A percentile compares a stretch with the other conserved stretches of the same genome.
These are phyloP conservation scores for Cyclotella sp. DNA, from an alignment of 108 stramenopile genomes.

Conservation along the genomic window DNA sequence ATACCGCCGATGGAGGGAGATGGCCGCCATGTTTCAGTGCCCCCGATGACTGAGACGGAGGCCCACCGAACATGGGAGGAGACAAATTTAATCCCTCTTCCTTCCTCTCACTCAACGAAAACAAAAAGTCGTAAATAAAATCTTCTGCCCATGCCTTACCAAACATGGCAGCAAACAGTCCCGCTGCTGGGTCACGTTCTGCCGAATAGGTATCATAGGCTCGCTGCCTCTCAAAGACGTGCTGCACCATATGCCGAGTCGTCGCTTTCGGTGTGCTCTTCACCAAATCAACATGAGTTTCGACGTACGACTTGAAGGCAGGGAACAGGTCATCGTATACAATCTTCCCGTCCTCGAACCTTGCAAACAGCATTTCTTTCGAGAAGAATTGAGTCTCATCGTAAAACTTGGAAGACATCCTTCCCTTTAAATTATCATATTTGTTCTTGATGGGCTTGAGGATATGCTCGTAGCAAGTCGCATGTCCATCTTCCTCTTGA, in stretches of 20 bases:
- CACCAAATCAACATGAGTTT: constrained; percentile 72
- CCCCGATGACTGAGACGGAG: constrained; percentile 18
- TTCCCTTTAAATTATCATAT: constrained; percentile 86
- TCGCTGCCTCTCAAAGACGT: constrained; percentile 75
- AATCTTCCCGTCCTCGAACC: constrained; percentile 84
- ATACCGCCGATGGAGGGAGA: neutral
- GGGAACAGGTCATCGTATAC: constrained; percentile 80
- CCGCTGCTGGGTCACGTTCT: constrained; percentile 94
- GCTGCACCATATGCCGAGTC: constrained; percentile 20
- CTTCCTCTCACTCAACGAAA: constrained; percentile 74
- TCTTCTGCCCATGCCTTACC: constrained; percentile 92
- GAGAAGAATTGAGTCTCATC: constrained; percentile 95
- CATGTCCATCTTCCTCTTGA: constrained; percentile 75
- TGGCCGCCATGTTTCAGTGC: neutral
- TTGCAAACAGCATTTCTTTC: constrained; percentile 91
- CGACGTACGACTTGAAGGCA: constrained; percentile 86
- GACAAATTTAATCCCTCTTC: constrained; percentile 43
- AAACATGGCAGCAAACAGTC: constrained; percentile 93
- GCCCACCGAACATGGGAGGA: constrained; percentile 50
- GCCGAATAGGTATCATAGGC: constrained; percentile 95
- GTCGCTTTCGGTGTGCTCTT: constrained; percentile 33
- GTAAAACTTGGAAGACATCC: constrained; percentile 92
- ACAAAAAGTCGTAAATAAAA: constrained; percentile 92
- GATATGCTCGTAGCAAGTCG: constrained; percentile 66
- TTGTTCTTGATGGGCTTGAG: constrained; percentile 86